A percentile compares a stretch with the other conserved stretches of the same genome.
These are phyloP conservation scores for Rhodotorula paludigena DNA, from an alignment of 768 basidiomycete species.

Conservation along the genomic window DNA sequence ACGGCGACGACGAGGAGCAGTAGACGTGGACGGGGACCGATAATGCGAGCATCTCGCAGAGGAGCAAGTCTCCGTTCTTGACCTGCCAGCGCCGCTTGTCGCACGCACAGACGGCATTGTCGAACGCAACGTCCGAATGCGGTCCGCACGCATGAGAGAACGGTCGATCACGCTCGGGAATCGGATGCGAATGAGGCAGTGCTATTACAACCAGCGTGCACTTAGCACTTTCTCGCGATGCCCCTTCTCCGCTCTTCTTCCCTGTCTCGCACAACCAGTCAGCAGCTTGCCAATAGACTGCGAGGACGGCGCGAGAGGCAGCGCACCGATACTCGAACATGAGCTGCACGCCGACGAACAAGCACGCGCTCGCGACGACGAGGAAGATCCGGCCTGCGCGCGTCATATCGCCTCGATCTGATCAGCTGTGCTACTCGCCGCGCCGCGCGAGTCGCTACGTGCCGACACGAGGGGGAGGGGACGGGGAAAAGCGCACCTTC, in stretches of 20 bases:
- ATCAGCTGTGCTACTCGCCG: too few relatives aligned
- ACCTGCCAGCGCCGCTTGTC: too few relatives aligned
- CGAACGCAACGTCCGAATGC: too few relatives aligned
- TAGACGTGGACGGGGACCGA: too few relatives aligned
- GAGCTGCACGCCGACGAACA: conserved; percentile 78
- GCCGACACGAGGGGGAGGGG: too few relatives aligned
- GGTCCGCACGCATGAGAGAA: too few relatives aligned
- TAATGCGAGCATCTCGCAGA: not conserved
- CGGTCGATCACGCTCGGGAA: too few relatives aligned
- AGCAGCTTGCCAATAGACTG: too few relatives aligned
- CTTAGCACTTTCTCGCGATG: conserved; percentile 51
- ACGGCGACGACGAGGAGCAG: conserved; percentile 9
- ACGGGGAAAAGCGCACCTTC: conserved; percentile 55
- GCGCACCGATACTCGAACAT: conserved; percentile 93
- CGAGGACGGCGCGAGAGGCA: not conserved
- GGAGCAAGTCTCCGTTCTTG: too few relatives aligned
- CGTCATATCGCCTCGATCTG: too few relatives aligned
- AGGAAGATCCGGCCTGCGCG: conserved; percentile 63
- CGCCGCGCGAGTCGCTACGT: too few relatives aligned
- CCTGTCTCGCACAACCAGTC: conserved; percentile 47
- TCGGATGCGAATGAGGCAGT: not conserved
- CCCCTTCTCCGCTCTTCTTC: conserved; percentile 69
- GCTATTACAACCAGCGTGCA: not conserved
- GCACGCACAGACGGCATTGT: too few relatives aligned
- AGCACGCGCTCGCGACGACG: conserved; percentile 55